A percentile compares a stretch with the other conserved stretches of the same genome.
phyloP scores from a whole-genome alignment of 140 eudicot genomes.

The Anethum foeniculum region DNA sequence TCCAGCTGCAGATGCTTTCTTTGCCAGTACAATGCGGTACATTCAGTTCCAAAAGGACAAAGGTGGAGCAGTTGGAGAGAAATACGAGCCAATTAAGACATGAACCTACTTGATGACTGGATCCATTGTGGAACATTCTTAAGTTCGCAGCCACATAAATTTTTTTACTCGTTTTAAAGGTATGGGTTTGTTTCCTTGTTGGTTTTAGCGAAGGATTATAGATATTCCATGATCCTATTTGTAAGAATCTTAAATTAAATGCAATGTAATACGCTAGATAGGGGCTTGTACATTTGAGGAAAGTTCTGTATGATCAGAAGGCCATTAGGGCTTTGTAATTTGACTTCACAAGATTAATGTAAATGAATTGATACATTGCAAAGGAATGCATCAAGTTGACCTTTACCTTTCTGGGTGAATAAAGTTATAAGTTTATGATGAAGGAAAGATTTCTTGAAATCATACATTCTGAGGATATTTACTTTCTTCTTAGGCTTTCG shows the following conservation, averaged over 20 bases:
- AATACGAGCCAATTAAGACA: slow-evolving; percentile 56
- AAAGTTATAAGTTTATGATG: not conserved
- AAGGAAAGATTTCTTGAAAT: not conserved
- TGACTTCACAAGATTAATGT: not conserved
- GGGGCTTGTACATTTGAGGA: slow-evolving; percentile 13
- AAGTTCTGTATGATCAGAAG: not conserved
- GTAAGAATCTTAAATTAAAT: not conserved
- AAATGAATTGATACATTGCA: not conserved
- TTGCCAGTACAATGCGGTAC: slow-evolving; percentile 79
- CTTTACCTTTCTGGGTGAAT: not conserved
- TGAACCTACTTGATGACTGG: slow-evolving; percentile 24
- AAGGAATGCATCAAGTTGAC: not conserved
- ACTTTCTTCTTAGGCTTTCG: not conserved
- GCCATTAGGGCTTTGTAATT: not conserved
- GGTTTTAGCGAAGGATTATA: not conserved
- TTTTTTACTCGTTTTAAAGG: slow-evolving; percentile 10
- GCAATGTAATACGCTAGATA: slow-evolving; percentile 7
- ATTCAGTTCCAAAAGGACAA: slow-evolving; percentile 93
- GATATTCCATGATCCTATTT: not conserved
- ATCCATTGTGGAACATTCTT: not conserved
- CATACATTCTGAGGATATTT: not conserved
- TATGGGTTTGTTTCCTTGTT: slow-evolving; percentile 9
- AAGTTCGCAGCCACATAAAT: slow-evolving; percentile 12
- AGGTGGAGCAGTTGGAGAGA: slow-evolving; percentile 89
- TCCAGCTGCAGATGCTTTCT: slow-evolving; percentile 84